Percentiles rank a stretch among this genome's conserved stretches.
Conservation (phyloP, 78 protist genomes). For the Monocercomonoides exilis region DNA sequence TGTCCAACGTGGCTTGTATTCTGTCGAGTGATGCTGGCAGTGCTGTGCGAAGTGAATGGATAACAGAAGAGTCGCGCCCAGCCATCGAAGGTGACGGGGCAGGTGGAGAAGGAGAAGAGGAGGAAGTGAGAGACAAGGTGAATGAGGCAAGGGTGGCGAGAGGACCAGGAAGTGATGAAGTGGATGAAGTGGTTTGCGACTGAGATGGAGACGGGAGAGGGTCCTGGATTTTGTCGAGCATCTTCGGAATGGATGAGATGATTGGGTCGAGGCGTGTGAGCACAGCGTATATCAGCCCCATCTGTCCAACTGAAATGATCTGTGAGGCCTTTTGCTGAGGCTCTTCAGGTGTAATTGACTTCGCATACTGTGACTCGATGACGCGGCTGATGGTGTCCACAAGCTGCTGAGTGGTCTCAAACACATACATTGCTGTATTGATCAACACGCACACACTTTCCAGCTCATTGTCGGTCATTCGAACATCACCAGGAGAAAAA, state of each 20-base stretch:
- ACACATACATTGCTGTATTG: background rate
- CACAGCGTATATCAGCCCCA: background rate
- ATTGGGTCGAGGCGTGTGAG: background rate
- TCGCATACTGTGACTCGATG: background rate
- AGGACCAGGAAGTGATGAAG: too few species aligned
- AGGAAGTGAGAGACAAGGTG: too few species aligned
- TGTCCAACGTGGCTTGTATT: background rate
- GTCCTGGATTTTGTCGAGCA: background rate
- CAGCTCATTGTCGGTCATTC: background rate
- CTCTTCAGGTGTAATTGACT: background rate
- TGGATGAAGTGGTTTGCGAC: too few species aligned
- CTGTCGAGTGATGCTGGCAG: background rate
- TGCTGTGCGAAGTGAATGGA: background rate
- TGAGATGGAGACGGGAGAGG: too few species aligned
- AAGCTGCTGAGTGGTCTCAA: background rate
- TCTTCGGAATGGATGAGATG: background rate
- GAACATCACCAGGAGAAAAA: background rate
- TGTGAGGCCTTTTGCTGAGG: background rate
- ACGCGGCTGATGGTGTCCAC: background rate
- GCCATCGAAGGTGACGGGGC: too few species aligned
- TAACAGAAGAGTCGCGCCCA: background rate
- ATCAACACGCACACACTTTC: background rate
- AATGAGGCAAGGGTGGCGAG: too few species aligned
- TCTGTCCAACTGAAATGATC: background rate
- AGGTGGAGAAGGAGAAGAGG: too few species aligned